phyloP scores from a whole-genome alignment of 2,329 filamentous ascomycete genomes.

The Pyricularia pennisetigena region DNA sequence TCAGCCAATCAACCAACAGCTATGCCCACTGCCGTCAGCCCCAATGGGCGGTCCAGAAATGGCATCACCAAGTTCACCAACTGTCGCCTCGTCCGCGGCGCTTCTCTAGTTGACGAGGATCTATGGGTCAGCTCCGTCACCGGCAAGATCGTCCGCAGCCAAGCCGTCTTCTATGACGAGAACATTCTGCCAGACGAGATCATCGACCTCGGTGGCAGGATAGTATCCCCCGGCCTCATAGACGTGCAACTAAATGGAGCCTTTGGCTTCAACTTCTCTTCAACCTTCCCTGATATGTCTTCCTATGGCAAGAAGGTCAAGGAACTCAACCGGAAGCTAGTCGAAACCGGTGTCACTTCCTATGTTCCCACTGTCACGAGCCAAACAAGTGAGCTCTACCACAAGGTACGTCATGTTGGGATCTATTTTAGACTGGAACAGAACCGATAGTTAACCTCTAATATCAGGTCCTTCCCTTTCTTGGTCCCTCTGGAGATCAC shows the following conservation, averaged over 20 bases:
- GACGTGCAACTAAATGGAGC: conserved; percentile 89
- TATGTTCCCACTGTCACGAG: conserved; percentile 82
- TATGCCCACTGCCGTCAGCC: conserved; percentile 19
- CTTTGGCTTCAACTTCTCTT: conserved; percentile 87
- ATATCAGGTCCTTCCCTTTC: conserved; percentile 56
- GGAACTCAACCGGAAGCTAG: conserved; percentile 60
- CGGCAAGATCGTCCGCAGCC: conserved; percentile 71
- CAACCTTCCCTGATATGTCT: conserved; percentile 56
- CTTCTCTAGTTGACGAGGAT: conserved; percentile 62
- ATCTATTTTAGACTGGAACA: not conserved
- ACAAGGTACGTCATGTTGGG: conserved; percentile 39
- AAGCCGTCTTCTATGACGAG: conserved; percentile 58
- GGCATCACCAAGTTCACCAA: conserved; percentile 83
- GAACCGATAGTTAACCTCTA: not conserved
- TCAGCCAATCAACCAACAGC: not conserved
- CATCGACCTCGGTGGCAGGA: conserved; percentile 72
- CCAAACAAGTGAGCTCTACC: conserved; percentile 72
- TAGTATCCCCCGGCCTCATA: conserved; percentile 78
- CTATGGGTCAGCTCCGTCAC: conserved; percentile 80
- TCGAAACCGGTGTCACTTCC: conserved; percentile 75
- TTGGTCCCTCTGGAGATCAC: conserved; percentile 57
- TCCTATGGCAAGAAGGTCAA: conserved; percentile 65
- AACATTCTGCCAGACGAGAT: conserved; percentile 60
- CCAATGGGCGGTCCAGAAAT: conserved; percentile 24
- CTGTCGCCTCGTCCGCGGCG: conserved; percentile 64